phyloP scores from a whole-genome alignment of 768 basidiomycete species.

The Rhodotorula kratochvilovae region DNA sequence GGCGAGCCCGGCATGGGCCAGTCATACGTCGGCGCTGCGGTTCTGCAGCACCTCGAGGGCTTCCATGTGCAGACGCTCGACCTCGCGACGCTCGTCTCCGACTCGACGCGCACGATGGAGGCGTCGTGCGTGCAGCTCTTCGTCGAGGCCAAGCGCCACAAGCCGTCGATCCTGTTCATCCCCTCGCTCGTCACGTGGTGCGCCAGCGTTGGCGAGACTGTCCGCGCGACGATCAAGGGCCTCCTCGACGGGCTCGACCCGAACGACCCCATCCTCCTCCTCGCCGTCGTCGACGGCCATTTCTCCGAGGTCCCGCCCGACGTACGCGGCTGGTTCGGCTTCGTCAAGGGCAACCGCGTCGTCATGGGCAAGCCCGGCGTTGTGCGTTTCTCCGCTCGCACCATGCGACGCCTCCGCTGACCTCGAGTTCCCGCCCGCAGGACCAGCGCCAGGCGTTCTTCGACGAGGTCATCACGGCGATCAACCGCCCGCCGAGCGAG shows the following conservation, averaged over 20 bases:
- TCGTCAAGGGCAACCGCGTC: constrained; percentile 67
- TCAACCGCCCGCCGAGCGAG: constrained; percentile 70
- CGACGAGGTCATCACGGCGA: constrained; percentile 62
- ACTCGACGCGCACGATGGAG: constrained; percentile 70
- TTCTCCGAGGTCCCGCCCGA: constrained; percentile 69
- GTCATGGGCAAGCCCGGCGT: constrained; percentile 56
- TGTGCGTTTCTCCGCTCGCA: constrained; percentile 39
- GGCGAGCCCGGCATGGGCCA: constrained; percentile 88
- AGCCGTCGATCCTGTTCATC: constrained; percentile 91
- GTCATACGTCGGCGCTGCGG: constrained; percentile 78
- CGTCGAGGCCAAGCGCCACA: constrained; percentile 92
- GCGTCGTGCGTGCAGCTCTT: constrained; percentile 92
- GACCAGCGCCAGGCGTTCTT: constrained; percentile 73
- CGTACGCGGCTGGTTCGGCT: constrained; percentile 86
- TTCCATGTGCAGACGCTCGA: constrained; percentile 93
- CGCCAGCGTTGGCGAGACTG: constrained; percentile 72
- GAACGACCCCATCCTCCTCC: constrained; percentile 85
- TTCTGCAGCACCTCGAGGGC: constrained; percentile 88
- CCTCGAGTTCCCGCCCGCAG: constrained; percentile 16
- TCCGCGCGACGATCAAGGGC: constrained; percentile 76
- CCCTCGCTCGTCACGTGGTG: constrained; percentile 85
- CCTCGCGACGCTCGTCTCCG: constrained; percentile 77
- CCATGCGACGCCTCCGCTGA: neutral
- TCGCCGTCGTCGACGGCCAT: constrained; percentile 78
- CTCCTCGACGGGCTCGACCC: constrained; percentile 88